These are phyloP conservation scores for Pleurotus giganteus DNA, from an alignment of 768 basidiomycete species.

Conservation along the genomic window DNA sequence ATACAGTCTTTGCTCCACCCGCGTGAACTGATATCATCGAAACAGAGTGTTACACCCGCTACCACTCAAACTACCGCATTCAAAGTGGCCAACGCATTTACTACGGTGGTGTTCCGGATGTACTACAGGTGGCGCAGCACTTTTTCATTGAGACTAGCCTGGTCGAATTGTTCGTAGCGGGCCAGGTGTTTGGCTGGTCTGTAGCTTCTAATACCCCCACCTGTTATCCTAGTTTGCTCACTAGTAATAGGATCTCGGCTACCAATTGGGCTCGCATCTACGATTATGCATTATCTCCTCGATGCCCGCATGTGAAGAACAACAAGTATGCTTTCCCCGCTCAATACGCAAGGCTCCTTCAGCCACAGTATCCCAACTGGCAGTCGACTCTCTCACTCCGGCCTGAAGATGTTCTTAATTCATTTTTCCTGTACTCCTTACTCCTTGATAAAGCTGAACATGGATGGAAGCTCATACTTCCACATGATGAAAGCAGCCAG, in stretches of 20 bases:
- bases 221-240: not conserved
- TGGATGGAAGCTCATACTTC: constrained; percentile 3
- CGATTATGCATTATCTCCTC: constrained; percentile 13
- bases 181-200: constrained; percentile 19
- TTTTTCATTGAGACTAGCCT: constrained; percentile 21
- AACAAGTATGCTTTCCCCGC: not conserved
- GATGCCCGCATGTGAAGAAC: constrained; percentile 3
- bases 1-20: not conserved
- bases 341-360: not conserved
- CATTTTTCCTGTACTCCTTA: constrained; percentile 15
- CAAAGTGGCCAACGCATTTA: constrained; percentile 17
- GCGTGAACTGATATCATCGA: not conserved
- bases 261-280: constrained; percentile 21
- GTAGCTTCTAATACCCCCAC: constrained; percentile 10
- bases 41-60: constrained; percentile 20
- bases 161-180: constrained; percentile 15
- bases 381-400: not conserved
- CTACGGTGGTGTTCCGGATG: constrained; percentile 19
- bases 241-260: constrained; percentile 15
- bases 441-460: constrained; percentile 11
- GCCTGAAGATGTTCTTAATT: constrained; percentile 9
- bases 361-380: not conserved
- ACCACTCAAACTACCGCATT: constrained; percentile 25
- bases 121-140: constrained; percentile 26
- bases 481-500: constrained; percentile 11